phyloP scores from a whole-genome alignment of 2,329 filamentous ascomycete genomes.

The Sarocladiaceae sp. region DNA sequence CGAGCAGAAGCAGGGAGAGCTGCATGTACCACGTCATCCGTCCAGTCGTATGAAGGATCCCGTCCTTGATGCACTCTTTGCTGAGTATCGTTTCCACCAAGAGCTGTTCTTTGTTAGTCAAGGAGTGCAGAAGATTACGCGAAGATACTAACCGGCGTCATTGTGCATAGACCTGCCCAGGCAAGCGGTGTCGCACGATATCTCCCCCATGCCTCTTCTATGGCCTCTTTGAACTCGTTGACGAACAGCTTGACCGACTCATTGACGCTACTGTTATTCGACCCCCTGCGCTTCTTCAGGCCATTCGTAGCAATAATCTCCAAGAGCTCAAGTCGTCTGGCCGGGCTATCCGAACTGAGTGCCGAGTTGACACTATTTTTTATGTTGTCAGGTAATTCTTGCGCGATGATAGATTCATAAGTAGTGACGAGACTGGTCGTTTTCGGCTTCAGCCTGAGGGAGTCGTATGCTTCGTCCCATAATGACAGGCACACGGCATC shows the following conservation, averaged over 20 bases:
- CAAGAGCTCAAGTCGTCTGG: slow-evolving; percentile 24
- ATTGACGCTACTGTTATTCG: slow-evolving; percentile 22
- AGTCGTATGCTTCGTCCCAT: slow-evolving; percentile 31
- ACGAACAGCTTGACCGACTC: slow-evolving; percentile 24
- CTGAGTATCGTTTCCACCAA: slow-evolving; percentile 30
- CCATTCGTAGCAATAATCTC: slow-evolving; percentile 24
- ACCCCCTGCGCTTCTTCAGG: slow-evolving; percentile 23
- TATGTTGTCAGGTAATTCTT: slow-evolving; percentile 27
- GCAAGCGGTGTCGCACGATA: slow-evolving; percentile 27
- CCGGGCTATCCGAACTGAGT: slow-evolving; percentile 15
- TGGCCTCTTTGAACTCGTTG: slow-evolving; percentile 20
- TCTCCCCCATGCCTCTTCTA: slow-evolving; percentile 20
- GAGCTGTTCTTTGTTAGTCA: slow-evolving; percentile 19
- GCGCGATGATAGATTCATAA: slow-evolving; percentile 31
- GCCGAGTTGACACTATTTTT: slow-evolving; percentile 24
- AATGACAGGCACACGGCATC: slow-evolving; percentile 21
- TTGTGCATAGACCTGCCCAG: slow-evolving; percentile 31
- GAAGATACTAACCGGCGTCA: slow-evolving; percentile 28
- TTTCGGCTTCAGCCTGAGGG: slow-evolving; percentile 23
- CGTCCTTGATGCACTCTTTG: slow-evolving; percentile 23
- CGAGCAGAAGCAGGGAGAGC: slow-evolving; percentile 21
- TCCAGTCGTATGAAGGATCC: slow-evolving; percentile 26
- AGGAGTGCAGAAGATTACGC: neutral
- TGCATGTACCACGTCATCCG: slow-evolving; percentile 32
- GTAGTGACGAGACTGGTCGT: slow-evolving; percentile 27